These are phyloP conservation scores for Nannizziopsis barbatae DNA, from an alignment of 2,329 filamentous ascomycete species.

Conservation along the genomic window DNA sequence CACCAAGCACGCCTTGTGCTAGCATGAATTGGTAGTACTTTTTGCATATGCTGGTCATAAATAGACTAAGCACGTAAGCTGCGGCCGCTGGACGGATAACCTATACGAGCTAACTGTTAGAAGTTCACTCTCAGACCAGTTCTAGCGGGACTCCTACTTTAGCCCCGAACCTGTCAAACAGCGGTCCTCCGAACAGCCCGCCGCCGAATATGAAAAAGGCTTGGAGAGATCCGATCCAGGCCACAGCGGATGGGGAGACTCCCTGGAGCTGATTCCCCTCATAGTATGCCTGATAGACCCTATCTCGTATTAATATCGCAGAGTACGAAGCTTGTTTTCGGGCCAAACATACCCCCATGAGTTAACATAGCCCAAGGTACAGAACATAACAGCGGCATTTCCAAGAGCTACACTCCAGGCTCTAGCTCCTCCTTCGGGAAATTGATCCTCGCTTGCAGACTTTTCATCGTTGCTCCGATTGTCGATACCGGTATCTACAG, in stretches of 20 bases:
- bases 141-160: slow-evolving; percentile 11
- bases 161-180: slow-evolving; percentile 21
- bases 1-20: slow-evolving; percentile 17
- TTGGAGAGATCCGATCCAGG: slow-evolving; percentile 44
- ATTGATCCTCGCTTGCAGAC: too few relatives aligned
- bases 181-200: slow-evolving; percentile 17
- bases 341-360: slow-evolving; percentile 11
- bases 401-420: slow-evolving; percentile 11
- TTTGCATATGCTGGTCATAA: slow-evolving; percentile 51
- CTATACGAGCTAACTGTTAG: slow-evolving; percentile 10
- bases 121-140: background rate
- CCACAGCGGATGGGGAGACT: slow-evolving; percentile 38
- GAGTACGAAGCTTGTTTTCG: background rate
- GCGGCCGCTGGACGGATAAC: slow-evolving; percentile 13
- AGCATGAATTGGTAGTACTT: slow-evolving; percentile 45
- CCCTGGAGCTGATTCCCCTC: slow-evolving; percentile 2
- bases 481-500: too few relatives aligned
- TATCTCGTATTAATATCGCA: slow-evolving; percentile 1
- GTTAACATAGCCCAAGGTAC: slow-evolving; percentile 9
- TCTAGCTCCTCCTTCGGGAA: slow-evolving; percentile 9
- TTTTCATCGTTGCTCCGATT: too few relatives aligned
- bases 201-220: slow-evolving; percentile 39
- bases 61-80: slow-evolving; percentile 46
- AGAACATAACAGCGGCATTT: slow-evolving; percentile 7
- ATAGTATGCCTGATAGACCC: slow-evolving; percentile 4